Conservation (phyloP, 768 basidiomycete genomes). For the Lactarius psammicola region DNA sequence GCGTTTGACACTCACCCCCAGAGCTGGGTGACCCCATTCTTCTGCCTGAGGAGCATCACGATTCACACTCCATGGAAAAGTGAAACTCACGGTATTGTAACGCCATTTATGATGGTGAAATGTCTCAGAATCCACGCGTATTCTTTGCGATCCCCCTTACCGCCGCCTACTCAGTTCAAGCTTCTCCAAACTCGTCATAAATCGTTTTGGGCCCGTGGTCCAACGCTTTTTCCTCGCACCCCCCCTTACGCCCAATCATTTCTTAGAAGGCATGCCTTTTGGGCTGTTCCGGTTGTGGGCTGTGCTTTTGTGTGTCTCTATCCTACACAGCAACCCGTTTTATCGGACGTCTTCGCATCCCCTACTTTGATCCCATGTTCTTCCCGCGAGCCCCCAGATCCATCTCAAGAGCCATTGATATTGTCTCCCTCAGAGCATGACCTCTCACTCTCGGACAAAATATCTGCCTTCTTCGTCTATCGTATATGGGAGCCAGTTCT, state of each 20-base stretch:
- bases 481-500: constrained; percentile 82
- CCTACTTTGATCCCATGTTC: constrained; percentile 48
- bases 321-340: constrained; percentile 43
- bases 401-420: constrained; percentile 40
- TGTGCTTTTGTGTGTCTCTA: constrained; percentile 52
- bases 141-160: constrained; percentile 19
- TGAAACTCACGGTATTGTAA: neutral
- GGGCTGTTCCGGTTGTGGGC: constrained; percentile 57
- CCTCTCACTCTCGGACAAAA: constrained; percentile 44
- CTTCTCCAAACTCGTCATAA: constrained; percentile 31
- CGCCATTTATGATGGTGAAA: constrained; percentile 29
- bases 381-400: constrained; percentile 23
- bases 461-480: constrained; percentile 50
- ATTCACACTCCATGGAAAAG: neutral
- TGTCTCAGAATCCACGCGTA: constrained; percentile 33
- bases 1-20: neutral
- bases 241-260: constrained; percentile 35
- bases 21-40: neutral
- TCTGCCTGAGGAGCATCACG: neutral
- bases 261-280: constrained; percentile 39
- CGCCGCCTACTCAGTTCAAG: neutral
- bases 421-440: constrained; percentile 69
- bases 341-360: constrained; percentile 51
- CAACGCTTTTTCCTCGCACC: constrained; percentile 38
- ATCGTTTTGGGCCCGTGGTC: constrained; percentile 30